Evolutionary conservation across 345 rosid species (phyloP).

Genomic region (Clarkia xantiana): DNA sequence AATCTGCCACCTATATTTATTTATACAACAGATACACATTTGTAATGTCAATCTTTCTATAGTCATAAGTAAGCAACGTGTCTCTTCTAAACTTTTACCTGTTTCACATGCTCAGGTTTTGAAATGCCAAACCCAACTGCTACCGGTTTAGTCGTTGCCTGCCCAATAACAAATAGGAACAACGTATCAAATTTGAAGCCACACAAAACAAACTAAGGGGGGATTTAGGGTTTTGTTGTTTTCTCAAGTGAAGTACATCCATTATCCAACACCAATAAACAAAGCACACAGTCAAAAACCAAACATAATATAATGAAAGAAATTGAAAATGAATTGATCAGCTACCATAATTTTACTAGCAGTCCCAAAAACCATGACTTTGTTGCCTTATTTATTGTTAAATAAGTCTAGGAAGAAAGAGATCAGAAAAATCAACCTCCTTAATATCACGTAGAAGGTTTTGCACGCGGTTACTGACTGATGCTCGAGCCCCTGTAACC

Average conservation of each 20-base stretch:
- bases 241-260: too few species aligned
- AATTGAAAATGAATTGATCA: too few species aligned
- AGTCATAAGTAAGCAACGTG: too few species aligned
- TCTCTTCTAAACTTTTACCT: conserved; percentile 53
- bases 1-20: conserved; percentile 38
- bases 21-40: background rate
- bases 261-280: too few species aligned
- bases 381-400: background rate
- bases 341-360: background rate
- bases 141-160: conserved; percentile 58
- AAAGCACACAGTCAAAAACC: too few species aligned
- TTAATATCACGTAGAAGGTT: conserved; percentile 58
- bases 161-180: background rate
- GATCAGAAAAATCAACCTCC: conserved; percentile 24
- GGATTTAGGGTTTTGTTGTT: too few species aligned
- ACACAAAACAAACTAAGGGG: too few species aligned
- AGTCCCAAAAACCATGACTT: background rate
- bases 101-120: conserved; percentile 66
- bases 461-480: conserved; percentile 49
- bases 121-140: conserved; percentile 84
- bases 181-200: too few species aligned
- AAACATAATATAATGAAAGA: too few species aligned
- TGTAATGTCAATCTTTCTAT: too few species aligned
- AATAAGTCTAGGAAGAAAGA: background rate
- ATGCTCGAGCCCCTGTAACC: conserved; percentile 77